phyloP scores from a whole-genome alignment of 257 asterid species.

The Rubia yunnanensis region DNA sequence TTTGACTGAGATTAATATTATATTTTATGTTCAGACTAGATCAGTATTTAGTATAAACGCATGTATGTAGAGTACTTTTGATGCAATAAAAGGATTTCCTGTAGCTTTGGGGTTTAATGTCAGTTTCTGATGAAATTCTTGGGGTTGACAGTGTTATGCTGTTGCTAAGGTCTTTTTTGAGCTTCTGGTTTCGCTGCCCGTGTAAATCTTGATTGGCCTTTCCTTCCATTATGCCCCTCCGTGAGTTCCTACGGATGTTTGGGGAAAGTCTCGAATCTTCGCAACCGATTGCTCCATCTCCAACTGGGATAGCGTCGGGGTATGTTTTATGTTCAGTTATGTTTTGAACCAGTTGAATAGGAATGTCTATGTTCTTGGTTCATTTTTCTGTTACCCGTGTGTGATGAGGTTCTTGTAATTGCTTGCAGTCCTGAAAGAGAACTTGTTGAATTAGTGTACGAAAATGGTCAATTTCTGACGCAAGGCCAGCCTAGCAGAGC shows the following conservation, averaged over 20 bases:
- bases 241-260: constrained; percentile 72
- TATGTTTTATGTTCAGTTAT: constrained; percentile 21
- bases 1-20: constrained; percentile 36
- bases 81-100: constrained; percentile 17
- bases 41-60: constrained; percentile 17
- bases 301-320: constrained; percentile 33
- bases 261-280: constrained; percentile 50
- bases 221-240: constrained; percentile 61
- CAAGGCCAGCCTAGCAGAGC: constrained; percentile 37
- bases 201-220: constrained; percentile 7
- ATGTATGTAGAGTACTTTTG: not conserved
- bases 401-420: constrained; percentile 6
- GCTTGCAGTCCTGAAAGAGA: constrained; percentile 50
- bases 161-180: constrained; percentile 1
- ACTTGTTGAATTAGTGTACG: constrained; percentile 70
- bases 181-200: constrained; percentile 4
- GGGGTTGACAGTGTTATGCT: constrained; percentile 5
- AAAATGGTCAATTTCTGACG: constrained; percentile 62
- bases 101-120: constrained; percentile 10
- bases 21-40: constrained; percentile 32
- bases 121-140: constrained; percentile 13
- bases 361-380: not conserved
- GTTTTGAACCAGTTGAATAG: constrained; percentile 3
- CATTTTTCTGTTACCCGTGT: constrained; percentile 4
- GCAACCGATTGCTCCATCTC: constrained; percentile 24